Evolutionary conservation across 164 flowering plant genomes (phyloP), one percentile per base, ranked within the genome.

Genomic region (Piper longum): DNA sequence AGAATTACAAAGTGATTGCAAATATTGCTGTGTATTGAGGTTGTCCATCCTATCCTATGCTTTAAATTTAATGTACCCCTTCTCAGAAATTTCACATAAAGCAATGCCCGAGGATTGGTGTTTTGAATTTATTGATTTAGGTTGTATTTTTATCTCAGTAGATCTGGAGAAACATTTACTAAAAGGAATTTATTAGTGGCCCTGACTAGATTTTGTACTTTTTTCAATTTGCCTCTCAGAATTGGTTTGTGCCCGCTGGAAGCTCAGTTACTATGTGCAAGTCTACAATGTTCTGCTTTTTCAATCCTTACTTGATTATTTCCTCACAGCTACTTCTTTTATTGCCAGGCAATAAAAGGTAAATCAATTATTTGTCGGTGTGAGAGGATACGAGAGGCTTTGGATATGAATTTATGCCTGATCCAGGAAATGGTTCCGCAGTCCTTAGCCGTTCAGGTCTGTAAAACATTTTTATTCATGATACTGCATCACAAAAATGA

Each of bases 341-440:
- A 18, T 41, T 64, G 64, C 76, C 87, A 92, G 98, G 96, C 81
- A 51, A 63, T 88, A 51, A 84, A 85, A 14, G 91, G 91, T 60
- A 73, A 81, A 52, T 69, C 64, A 43, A 75, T 83, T 57, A 63
- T 77, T 59, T 69, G 72, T 40, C 78, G 88, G 76, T 84, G 84
- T 74, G 77, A 78, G 62, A 85, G 70, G 67, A 69, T 80, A 48
- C 80, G 71, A 60, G 75, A 65, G 18, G 61, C 75, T 43, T 62
- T 86, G 73, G 83, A 77, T 66, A 79, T 72, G 64, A 74, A 83
- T 72, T 82, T 93, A 64, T 64, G 61, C 65, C 74, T 81, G 60
- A 75, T 93, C 61, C 85, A 84, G 41, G 70, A 69, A 56, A 76
- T 81, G 86, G 97, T 93, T 71, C 95, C 95, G 1, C 73, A 81